These are phyloP conservation scores for Schizothecium vesticola DNA, from an alignment of 495 filamentous ascomycete genomes.

Conservation along the genomic window DNA sequence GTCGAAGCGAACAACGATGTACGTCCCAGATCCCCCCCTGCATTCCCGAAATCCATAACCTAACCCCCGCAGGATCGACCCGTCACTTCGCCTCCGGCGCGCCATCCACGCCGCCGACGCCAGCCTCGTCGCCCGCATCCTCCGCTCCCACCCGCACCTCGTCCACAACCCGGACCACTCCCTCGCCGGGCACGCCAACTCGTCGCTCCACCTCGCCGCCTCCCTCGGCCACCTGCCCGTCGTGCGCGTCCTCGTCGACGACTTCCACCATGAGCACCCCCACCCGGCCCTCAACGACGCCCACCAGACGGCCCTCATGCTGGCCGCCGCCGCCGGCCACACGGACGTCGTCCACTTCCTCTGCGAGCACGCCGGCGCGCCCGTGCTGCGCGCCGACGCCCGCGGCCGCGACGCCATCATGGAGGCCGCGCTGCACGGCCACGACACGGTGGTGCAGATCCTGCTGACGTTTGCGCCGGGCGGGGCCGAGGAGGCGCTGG, in stretches of 20 bases:
- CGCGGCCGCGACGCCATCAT: constrained; percentile 55
- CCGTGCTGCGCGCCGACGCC: constrained; percentile 49
- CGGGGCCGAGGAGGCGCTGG: constrained; percentile 42
- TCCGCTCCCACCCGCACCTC: constrained; percentile 58
- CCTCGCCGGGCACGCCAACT: constrained; percentile 54
- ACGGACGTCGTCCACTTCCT: constrained; percentile 58
- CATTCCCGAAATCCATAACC: neutral
- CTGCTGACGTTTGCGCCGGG: constrained; percentile 50
- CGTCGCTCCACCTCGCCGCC: constrained; percentile 70
- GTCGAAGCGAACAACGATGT: neutral
- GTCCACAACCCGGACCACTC: constrained; percentile 69
- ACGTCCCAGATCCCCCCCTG: neutral
- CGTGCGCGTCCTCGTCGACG: constrained; percentile 45
- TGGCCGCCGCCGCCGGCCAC: constrained; percentile 53
- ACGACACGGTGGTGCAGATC: constrained; percentile 55
- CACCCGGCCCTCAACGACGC: constrained; percentile 63
- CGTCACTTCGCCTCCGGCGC: constrained; percentile 59
- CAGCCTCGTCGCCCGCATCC: constrained; percentile 64
- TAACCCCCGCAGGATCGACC: constrained; percentile 55
- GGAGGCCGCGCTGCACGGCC: constrained; percentile 49
- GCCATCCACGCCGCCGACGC: constrained; percentile 70
- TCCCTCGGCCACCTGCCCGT: constrained; percentile 61
- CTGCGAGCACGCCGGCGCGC: constrained; percentile 34
- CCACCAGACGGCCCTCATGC: constrained; percentile 65
- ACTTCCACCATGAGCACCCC: constrained; percentile 51